Conservation (phyloP, 345 rosid genomes). For the Lumnitzera racemosa region DNA sequence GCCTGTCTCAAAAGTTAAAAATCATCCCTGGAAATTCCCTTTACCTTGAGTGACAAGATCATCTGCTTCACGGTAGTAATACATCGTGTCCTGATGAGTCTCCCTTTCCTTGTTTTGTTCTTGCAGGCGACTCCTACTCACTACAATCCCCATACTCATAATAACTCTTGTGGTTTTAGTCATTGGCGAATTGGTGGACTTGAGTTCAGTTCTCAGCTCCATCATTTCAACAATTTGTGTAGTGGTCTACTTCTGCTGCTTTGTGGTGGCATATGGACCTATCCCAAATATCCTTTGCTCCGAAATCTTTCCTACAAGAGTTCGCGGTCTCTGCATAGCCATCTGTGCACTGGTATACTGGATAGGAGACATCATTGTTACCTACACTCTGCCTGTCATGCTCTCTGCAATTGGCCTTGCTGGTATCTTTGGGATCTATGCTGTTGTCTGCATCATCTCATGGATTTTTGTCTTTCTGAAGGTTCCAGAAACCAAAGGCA, state of each 20-base stretch:
- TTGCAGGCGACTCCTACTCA: conserved; percentile 64
- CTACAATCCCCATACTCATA: conserved; percentile 70
- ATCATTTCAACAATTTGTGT: conserved; percentile 68
- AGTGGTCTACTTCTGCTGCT: conserved; percentile 76
- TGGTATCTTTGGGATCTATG: conserved; percentile 65
- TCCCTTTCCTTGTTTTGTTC: too few relatives aligned
- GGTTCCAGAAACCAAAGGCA: conserved; percentile 94
- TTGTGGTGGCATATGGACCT: conserved; percentile 74
- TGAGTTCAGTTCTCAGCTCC: conserved; percentile 44
- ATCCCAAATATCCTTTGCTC: conserved; percentile 91
- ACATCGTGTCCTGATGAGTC: too few relatives aligned
- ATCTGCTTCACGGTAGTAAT: too few relatives aligned
- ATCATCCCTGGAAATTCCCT: too few relatives aligned
- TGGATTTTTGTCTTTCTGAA: conserved; percentile 77
- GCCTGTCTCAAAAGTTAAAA: too few relatives aligned
- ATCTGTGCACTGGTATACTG: conserved; percentile 75
- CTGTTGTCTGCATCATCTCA: conserved; percentile 56
- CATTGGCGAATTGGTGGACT: conserved; percentile 30
- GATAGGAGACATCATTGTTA: conserved; percentile 74
- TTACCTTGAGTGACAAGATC: too few relatives aligned
- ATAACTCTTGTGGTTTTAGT: conserved; percentile 50
- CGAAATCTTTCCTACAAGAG: conserved; percentile 91
- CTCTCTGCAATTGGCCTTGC: conserved; percentile 64
- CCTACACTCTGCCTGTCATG: conserved; percentile 80
- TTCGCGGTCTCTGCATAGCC: conserved; percentile 93